Percentiles rank a stretch among this genome's conserved stretches.
phyloP scores from a whole-genome alignment of 345 rosid genomes.

The Melastoma malabathricum region DNA sequence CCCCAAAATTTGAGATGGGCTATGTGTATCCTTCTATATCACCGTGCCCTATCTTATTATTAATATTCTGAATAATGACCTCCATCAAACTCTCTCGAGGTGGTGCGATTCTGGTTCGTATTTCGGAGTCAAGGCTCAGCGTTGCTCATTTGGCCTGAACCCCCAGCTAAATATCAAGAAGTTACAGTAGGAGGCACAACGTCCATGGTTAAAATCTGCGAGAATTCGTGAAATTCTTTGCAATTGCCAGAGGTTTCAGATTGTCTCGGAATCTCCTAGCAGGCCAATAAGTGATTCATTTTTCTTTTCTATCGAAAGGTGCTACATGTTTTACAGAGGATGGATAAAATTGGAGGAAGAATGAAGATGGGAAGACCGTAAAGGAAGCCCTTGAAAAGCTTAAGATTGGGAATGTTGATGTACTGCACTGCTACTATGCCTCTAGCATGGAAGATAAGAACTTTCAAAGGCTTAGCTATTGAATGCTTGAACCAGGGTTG shows the following conservation, averaged over 20 bases:
- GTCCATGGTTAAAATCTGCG: slow-evolving; percentile 52
- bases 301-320: slow-evolving; percentile 78
- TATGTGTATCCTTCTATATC: too few species aligned
- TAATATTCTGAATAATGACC: too few species aligned
- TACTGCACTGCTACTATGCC: slow-evolving; percentile 89
- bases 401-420: slow-evolving; percentile 87
- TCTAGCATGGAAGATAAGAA: slow-evolving; percentile 75
- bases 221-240: slow-evolving; percentile 44
- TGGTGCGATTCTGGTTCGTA: too few species aligned
- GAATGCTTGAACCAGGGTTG: slow-evolving; percentile 85
- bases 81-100: too few species aligned
- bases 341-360: slow-evolving; percentile 89
- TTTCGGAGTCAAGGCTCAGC: too few species aligned
- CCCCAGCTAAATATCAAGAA: slow-evolving; percentile 14
- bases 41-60: too few species aligned
- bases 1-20: too few species aligned
- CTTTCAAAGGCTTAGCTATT: slow-evolving; percentile 79
- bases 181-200: slow-evolving; percentile 31
- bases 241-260: slow-evolving; percentile 25
- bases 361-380: slow-evolving; percentile 87
- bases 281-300: slow-evolving; percentile 55
- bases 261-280: slow-evolving; percentile 29
- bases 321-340: slow-evolving; percentile 80
- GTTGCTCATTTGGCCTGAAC: too few species aligned
- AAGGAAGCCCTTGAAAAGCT: slow-evolving; percentile 97